Evolutionary conservation across 257 asterid species (phyloP).

Genomic region (Solanum dulcamara): DNA sequence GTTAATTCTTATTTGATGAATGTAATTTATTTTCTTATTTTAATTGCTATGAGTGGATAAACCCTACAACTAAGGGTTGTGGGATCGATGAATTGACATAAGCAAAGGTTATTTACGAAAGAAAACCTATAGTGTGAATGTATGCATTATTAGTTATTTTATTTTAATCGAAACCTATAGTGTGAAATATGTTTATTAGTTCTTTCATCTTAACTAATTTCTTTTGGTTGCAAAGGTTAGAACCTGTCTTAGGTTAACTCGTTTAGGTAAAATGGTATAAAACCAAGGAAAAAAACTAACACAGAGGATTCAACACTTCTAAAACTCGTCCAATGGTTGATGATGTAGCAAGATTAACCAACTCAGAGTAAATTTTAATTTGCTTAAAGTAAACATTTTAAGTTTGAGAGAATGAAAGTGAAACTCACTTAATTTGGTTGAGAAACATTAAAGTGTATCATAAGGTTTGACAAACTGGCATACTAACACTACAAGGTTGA

Average conservation of each 20-base stretch:
- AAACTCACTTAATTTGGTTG: background rate
- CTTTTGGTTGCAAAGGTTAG: background rate
- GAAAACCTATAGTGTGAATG: background rate
- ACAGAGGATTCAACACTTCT: accelerated
- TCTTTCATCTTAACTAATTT: background rate
- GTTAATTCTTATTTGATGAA: background rate
- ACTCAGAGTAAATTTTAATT: too few relatives aligned
- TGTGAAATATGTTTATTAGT: too few relatives aligned
- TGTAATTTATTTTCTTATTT: too few relatives aligned
- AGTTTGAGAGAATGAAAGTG: too few relatives aligned
- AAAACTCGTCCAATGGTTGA: background rate
- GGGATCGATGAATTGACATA: background rate
- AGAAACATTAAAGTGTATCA: too few relatives aligned
- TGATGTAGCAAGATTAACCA: background rate
- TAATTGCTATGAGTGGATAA: background rate
- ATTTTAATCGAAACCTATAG: too few relatives aligned
- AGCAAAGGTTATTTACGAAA: too few relatives aligned
- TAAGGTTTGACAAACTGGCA: background rate
- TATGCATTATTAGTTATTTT: too few relatives aligned
- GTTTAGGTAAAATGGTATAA: background rate
- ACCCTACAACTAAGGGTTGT: too few relatives aligned
- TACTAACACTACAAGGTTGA: background rate
- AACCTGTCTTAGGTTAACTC: background rate
- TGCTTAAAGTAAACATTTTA: background rate
- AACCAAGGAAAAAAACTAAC: too few relatives aligned